These are phyloP conservation scores for Saraca asoca DNA, from an alignment of 331 rosid genomes.

Conservation along the genomic window DNA sequence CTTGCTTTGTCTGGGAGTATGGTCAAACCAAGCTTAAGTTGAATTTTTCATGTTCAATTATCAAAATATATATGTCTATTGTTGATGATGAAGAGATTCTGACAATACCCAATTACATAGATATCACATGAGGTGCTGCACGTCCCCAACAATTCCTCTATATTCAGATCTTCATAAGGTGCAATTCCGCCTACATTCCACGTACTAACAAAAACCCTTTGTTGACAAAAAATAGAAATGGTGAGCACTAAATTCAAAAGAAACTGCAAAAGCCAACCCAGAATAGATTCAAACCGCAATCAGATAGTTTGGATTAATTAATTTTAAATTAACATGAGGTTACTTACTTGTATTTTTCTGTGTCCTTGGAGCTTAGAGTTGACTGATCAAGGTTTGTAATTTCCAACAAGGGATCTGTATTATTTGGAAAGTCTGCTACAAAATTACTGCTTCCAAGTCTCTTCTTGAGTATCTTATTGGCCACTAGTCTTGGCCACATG, in stretches of 20 bases:
- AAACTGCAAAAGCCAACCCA: constrained; percentile 18
- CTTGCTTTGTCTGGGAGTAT: too few species aligned
- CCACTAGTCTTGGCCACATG: constrained; percentile 84
- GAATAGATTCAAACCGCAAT: constrained; percentile 13
- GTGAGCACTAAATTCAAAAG: background rate
- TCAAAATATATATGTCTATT: too few species aligned
- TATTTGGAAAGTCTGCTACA: constrained; percentile 59
- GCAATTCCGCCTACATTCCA: constrained; percentile 89
- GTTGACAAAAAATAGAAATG: too few species aligned
- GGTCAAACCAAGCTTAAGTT: background rate
- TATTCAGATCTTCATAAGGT: constrained; percentile 56
- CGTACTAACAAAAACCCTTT: constrained; percentile 73
- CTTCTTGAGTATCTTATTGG: constrained; percentile 69
- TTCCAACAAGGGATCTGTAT: constrained; percentile 38
- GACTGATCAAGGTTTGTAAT: constrained; percentile 38
- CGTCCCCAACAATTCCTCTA: constrained; percentile 64
- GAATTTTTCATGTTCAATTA: background rate
- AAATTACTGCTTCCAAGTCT: constrained; percentile 67
- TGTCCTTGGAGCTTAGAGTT: constrained; percentile 30
- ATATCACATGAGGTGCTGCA: constrained; percentile 56
- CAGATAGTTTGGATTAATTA: background rate
- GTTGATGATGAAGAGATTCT: background rate
- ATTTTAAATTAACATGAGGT: background rate
- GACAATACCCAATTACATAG: constrained; percentile 73
- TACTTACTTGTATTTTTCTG: constrained; percentile 34